phyloP scores from a whole-genome alignment of 2,329 filamentous ascomycete species.

The Blumeria graminis region DNA sequence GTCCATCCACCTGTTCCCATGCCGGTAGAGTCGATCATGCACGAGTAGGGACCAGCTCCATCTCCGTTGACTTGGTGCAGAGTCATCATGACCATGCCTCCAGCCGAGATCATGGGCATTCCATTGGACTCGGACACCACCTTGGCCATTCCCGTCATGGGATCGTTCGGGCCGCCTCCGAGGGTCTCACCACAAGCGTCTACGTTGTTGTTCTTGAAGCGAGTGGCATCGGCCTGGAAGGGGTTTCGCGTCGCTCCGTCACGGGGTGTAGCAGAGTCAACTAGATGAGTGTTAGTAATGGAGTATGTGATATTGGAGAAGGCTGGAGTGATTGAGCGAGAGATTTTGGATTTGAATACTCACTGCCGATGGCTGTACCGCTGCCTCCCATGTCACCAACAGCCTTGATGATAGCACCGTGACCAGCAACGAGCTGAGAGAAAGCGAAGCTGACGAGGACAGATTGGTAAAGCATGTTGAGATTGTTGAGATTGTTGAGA shows the following conservation, averaged over 20 bases:
- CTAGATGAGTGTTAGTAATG: slow-evolving; percentile 9
- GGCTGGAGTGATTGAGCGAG: background rate
- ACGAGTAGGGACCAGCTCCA: background rate
- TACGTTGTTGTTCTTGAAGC: slow-evolving; percentile 29
- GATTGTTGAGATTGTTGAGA: slow-evolving; percentile 4
- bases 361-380: slow-evolving; percentile 24
- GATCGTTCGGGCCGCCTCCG: slow-evolving; percentile 28
- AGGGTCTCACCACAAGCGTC: slow-evolving; percentile 34
- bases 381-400: slow-evolving; percentile 31
- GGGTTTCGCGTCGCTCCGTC: slow-evolving; percentile 34
- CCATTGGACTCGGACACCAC: slow-evolving; percentile 14
- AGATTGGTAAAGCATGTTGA: slow-evolving; percentile 19
- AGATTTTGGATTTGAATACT: slow-evolving; percentile 4
- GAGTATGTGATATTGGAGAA: background rate
- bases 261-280: slow-evolving; percentile 32
- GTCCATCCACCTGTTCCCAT: background rate
- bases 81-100: slow-evolving; percentile 3
- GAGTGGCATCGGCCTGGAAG: slow-evolving; percentile 39
- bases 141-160: slow-evolving; percentile 28
- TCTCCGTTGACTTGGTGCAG: slow-evolving; percentile 3
- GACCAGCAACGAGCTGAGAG: slow-evolving; percentile 30
- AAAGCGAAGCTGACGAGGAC: slow-evolving; percentile 26
- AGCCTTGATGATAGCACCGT: slow-evolving; percentile 33
- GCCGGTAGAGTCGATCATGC: background rate
- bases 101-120: background rate